Evolutionary conservation across 2,329 filamentous ascomycete species (phyloP), one percentile per base, ranked within the genome.

Genomic region (Hypoxylon sp.): DNA sequence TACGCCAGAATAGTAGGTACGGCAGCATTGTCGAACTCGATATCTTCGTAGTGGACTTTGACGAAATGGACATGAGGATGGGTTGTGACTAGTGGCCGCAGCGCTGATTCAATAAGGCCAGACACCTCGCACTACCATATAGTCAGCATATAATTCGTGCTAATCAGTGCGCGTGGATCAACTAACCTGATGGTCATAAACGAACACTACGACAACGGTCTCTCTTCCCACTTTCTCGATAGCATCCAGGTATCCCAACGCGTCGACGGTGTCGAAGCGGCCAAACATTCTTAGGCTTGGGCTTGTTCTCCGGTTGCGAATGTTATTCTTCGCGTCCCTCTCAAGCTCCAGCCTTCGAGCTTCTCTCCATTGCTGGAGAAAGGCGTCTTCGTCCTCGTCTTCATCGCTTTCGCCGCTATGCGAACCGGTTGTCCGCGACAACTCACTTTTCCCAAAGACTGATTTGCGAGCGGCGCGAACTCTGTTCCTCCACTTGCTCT

Each of bases 1-100:
- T 99, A 99, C 10, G 93, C 95, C 54, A 98, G 85, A 40, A 98
- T 85, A 3, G 96, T 94, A 0, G 96, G 96, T 1, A 97, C 92
- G 50, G 91, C 91, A 33, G 94, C 92, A 65, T 92, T 89, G 79
- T 98, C 94, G 85, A 98, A 97, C 79, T 98, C 95, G 40, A 97
- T 97, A 65, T 97, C 95, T 69, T 92, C 90, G 78, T 94, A 93
- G 81, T 97, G 91, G 53, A 98, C 88, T 82, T 95, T 97, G 82
- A 98, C 88, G 78, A 99, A 98, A 77, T 93, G 93, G 35, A 92
- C 88, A 8, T 89, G 87, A 22, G 89, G 85, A 77, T 97, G 85
- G 67, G 88, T 85, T 69, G 86, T 84, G 46, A 97, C 94, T 30
- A 98, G 85, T 1, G 91, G 91, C 58, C 86, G 82, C 74, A 99